These are phyloP conservation scores for Talaromyces sp. DNA, from an alignment of 2,329 filamentous ascomycete genomes.

Conservation along the genomic window DNA sequence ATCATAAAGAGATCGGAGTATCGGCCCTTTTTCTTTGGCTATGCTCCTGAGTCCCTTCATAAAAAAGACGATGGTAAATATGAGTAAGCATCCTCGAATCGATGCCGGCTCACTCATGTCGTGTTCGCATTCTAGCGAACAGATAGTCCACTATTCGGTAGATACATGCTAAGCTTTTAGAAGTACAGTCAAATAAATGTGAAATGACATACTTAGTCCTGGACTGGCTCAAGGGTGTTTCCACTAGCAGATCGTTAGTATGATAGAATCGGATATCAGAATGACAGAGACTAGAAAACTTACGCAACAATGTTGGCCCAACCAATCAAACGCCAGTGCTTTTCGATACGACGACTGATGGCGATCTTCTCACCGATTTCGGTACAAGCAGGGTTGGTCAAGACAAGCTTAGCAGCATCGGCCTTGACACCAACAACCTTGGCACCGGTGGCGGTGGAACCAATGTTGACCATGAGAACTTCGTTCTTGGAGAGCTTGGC, in stretches of 20 bases:
- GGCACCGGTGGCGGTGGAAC: slow-evolving; percentile 92
- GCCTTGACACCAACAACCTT: slow-evolving; percentile 97
- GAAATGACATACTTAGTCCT: slow-evolving; percentile 32
- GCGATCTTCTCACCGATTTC: slow-evolving; percentile 98
- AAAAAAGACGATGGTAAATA: neutral
- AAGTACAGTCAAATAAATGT: slow-evolving; percentile 2
- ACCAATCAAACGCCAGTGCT: slow-evolving; percentile 95
- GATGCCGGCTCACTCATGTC: neutral
- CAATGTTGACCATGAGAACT: slow-evolving; percentile 99
- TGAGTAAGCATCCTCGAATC: neutral
- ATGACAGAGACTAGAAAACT: slow-evolving; percentile 26
- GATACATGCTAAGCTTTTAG: slow-evolving; percentile 4
- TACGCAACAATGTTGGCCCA: slow-evolving; percentile 74
- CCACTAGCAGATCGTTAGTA: slow-evolving; percentile 32
- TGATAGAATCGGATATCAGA: neutral
- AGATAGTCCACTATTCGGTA: neutral
- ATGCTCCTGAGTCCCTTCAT: neutral
- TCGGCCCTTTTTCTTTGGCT: neutral
- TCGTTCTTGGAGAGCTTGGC: slow-evolving; percentile 98
- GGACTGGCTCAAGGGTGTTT: slow-evolving; percentile 47
- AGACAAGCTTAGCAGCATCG: slow-evolving; percentile 89
- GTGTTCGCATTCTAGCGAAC: neutral
- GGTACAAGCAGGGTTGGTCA: slow-evolving; percentile 93
- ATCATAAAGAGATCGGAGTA: slow-evolving; percentile 3
- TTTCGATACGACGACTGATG: slow-evolving; percentile 92